Evolutionary conservation across 78 protist species (phyloP).

Genomic region (Chrysochromulina tobinii): DNA sequence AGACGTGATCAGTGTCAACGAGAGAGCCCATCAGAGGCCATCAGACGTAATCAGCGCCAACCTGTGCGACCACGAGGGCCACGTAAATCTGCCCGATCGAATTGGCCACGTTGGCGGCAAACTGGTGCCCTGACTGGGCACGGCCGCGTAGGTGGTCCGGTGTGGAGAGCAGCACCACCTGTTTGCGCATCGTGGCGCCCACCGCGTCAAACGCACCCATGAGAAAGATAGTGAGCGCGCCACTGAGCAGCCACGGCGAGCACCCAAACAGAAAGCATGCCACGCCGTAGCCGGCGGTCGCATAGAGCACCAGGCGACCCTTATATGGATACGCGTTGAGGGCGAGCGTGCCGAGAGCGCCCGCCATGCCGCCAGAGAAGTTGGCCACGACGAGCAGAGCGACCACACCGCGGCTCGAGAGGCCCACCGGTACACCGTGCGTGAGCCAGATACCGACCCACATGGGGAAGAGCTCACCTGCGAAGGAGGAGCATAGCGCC

Average conservation of each 20-base stretch:
- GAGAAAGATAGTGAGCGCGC: background rate
- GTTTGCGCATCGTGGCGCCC: constrained; percentile 18
- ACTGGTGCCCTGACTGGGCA: background rate
- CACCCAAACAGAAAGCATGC: background rate
- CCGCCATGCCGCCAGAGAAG: background rate
- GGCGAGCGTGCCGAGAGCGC: background rate
- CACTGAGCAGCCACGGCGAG: background rate
- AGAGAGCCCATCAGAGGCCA: too few species aligned
- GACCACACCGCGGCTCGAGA: constrained; percentile 4
- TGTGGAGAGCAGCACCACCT: constrained; percentile 9
- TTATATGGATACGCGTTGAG: background rate
- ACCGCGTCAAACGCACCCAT: constrained; percentile 4
- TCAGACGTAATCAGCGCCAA: too few species aligned
- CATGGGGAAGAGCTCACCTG: background rate
- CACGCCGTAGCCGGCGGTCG: background rate
- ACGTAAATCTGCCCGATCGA: constrained; percentile 16
- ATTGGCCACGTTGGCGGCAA: constrained; percentile 13
- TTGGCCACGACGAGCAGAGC: background rate
- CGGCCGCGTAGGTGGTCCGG: background rate
- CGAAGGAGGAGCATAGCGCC: too few species aligned
- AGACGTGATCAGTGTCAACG: too few species aligned
- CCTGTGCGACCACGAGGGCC: background rate
- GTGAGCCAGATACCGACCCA: background rate
- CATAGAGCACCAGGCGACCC: background rate
- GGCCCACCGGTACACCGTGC: background rate